These are phyloP conservation scores for Akanthomyces dipterigenus DNA, from an alignment of 2,329 filamentous ascomycete species.

Conservation along the genomic window DNA sequence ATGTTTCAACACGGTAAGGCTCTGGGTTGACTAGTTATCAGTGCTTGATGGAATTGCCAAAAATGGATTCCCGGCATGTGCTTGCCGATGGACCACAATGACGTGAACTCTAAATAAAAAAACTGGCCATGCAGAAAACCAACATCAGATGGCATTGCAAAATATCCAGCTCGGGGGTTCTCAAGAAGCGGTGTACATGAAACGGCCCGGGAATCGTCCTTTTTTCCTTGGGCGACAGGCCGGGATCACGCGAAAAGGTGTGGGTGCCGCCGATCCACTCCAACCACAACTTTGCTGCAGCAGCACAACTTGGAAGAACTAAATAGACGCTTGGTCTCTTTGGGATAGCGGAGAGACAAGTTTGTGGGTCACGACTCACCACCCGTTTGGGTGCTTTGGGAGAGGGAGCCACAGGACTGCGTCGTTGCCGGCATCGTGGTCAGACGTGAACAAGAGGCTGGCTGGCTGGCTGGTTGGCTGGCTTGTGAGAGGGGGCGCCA, in stretches of 20 bases:
- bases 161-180: not conserved
- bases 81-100: not conserved
- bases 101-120: not conserved
- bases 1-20: not conserved
- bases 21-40: not conserved
- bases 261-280: constrained; percentile 6
- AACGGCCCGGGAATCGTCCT: not conserved
- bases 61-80: not conserved
- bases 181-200: constrained; percentile 8
- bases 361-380: not conserved
- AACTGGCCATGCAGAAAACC: not conserved
- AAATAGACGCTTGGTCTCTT: not conserved
- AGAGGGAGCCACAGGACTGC: not conserved
- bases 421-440: not conserved
- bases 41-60: no score
- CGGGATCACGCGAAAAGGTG: not conserved
- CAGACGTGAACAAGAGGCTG: not conserved
- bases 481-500: not conserved
- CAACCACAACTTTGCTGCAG: not conserved
- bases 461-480: not conserved
- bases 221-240: not conserved
- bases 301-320: no score
- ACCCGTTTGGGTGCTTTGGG: not conserved
- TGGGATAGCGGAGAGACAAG: constrained; percentile 6
- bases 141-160: not conserved